Percentiles rank a stretch among this genome's conserved stretches.
Evolutionary conservation across 495 filamentous ascomycete species (phyloP).

Genomic region (Acidomyces sp.): DNA sequence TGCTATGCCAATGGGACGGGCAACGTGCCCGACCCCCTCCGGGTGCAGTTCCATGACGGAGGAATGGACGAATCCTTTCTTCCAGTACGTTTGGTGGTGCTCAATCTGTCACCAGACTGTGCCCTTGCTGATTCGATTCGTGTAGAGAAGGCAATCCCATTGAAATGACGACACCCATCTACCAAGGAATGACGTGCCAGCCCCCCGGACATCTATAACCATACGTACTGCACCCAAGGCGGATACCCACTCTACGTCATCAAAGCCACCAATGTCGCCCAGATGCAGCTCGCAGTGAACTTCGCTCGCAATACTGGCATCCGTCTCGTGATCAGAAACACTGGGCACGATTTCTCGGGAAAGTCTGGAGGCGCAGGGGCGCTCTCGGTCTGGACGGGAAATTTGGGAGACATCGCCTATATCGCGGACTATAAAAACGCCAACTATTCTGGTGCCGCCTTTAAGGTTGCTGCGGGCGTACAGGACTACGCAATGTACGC

Average conservation of each 20-base stretch:
- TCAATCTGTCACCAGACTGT: neutral
- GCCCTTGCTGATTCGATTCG: neutral
- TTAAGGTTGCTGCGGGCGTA: conserved; percentile 6
- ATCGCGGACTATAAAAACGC: neutral
- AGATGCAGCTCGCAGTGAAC: conserved; percentile 4
- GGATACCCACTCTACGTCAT: conserved; percentile 7
- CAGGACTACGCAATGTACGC: conserved; percentile 1
- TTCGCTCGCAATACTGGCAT: conserved; percentile 7
- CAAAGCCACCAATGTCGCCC: conserved; percentile 2
- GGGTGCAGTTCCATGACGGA: neutral
- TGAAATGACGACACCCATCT: neutral
- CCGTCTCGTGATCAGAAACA: conserved; percentile 9
- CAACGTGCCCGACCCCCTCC: too few relatives aligned
- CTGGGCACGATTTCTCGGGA: conserved; percentile 21
- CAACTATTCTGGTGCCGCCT: conserved; percentile 5
- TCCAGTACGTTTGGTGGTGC: neutral
- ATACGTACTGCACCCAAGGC: conserved; percentile 1
- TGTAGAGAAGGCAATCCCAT: neutral
- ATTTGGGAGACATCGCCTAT: conserved; percentile 33
- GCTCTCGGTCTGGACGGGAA: conserved; percentile 48
- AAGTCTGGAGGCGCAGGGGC: conserved; percentile 39
- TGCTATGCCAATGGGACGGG: neutral
- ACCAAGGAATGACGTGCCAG: neutral
- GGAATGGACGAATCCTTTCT: neutral
- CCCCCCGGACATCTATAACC: neutral